These are phyloP conservation scores for Lachnellula subtilissima DNA, from an alignment of 2,329 filamentous ascomycete species.

Conservation along the genomic window DNA sequence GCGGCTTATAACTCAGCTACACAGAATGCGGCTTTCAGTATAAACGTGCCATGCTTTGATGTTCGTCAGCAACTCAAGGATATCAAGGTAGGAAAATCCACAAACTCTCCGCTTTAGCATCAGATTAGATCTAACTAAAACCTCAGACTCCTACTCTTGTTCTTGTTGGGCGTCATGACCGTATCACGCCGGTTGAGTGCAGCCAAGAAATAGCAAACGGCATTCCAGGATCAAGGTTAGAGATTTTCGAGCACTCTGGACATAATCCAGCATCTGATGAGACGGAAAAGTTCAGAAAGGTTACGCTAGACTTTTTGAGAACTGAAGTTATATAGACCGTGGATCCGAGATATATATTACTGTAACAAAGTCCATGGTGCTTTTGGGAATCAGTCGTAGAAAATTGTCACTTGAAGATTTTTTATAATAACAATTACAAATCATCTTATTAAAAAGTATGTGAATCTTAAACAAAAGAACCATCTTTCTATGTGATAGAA, in stretches of 20 bases:
- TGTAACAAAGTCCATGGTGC: no score
- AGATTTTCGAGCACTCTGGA: constrained; percentile 4
- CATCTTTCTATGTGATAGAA: no score
- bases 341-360: no score
- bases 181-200: background rate
- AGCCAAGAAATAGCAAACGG: constrained; percentile 1
- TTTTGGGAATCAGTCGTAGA: no score
- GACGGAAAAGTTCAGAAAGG: background rate
- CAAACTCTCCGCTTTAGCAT: background rate
- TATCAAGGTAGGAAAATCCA: background rate
- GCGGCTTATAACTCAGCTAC: background rate
- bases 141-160: background rate
- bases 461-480: no score
- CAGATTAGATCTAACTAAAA: background rate
- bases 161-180: constrained; percentile 2
- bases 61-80: background rate
- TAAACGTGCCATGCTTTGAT: constrained; percentile 1
- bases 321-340: background rate
- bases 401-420: no score
- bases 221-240: background rate
- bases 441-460: no score
- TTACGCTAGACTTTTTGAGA: background rate
- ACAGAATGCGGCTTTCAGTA: constrained; percentile 1
- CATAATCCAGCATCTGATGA: constrained; percentile 1
- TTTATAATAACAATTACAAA: no score